A percentile compares a stretch with the other conserved stretches of the same genome.
Evolutionary conservation across 2,329 filamentous ascomycete genomes (phyloP).

Genomic region (Neocucurbitaria cava): DNA sequence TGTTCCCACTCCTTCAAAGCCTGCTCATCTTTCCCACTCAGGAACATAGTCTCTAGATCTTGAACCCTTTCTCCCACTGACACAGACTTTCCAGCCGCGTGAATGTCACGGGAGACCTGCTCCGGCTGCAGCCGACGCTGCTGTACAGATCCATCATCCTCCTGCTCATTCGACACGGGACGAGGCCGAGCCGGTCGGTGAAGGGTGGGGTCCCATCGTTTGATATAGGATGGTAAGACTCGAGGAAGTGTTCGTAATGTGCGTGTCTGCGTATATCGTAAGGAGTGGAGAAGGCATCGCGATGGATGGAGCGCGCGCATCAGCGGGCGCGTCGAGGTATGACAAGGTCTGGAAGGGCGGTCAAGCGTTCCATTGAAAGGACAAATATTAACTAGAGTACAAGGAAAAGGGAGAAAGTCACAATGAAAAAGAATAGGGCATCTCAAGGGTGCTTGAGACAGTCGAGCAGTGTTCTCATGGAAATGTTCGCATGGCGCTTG

Average conservation of each 20-base stretch:
- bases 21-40: slow-evolving; percentile 29
- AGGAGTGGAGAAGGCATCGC: slow-evolving; percentile 30
- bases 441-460: too few relatives aligned
- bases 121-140: slow-evolving; percentile 26
- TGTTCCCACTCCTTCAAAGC: slow-evolving; percentile 44
- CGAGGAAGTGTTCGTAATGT: slow-evolving; percentile 33
- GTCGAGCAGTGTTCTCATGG: not conserved
- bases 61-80: slow-evolving; percentile 28
- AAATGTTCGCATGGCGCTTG: not conserved
- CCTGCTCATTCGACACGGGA: slow-evolving; percentile 1
- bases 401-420: not conserved
- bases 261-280: slow-evolving; percentile 22
- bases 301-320: slow-evolving; percentile 33
- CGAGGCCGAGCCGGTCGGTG: slow-evolving; percentile 9
- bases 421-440: too few relatives aligned
- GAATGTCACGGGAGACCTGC: slow-evolving; percentile 41
- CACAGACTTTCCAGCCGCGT: slow-evolving; percentile 13
- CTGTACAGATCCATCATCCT: not conserved
- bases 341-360: not conserved
- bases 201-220: slow-evolving; percentile 37
- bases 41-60: slow-evolving; percentile 38
- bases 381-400: not conserved
- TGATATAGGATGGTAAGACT: slow-evolving; percentile 26
- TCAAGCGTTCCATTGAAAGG: not conserved
- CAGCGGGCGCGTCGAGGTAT: slow-evolving; percentile 14